phyloP scores from a whole-genome alignment of 129 eudicot species.

The Pulicaria dysenterica region DNA sequence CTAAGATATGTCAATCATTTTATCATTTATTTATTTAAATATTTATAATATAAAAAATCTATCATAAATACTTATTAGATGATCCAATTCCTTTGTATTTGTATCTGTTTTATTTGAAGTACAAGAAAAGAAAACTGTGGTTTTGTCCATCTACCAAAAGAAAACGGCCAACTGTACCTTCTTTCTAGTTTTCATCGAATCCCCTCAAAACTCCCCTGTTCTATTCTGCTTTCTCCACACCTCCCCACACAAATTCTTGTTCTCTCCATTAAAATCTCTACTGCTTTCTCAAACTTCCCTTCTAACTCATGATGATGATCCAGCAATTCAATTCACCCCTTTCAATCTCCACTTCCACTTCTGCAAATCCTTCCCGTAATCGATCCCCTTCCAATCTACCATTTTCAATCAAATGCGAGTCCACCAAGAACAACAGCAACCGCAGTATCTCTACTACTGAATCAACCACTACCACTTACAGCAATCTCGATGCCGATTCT shows the following conservation, averaged over 20 bases:
- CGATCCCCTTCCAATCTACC: constrained; percentile 5
- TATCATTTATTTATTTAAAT: too few relatives aligned
- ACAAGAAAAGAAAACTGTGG: too few relatives aligned
- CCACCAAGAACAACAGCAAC: constrained; percentile 1
- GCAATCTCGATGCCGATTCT: not conserved
- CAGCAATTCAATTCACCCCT: constrained; percentile 29
- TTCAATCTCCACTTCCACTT: constrained; percentile 17
- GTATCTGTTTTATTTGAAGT: too few relatives aligned
- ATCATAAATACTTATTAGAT: too few relatives aligned
- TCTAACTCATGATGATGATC: constrained; percentile 17
- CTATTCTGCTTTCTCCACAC: not conserved
- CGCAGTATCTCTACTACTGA: constrained; percentile 16
- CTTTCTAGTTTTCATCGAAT: constrained; percentile 29
- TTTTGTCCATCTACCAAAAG: too few relatives aligned
- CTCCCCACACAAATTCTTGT: too few relatives aligned
- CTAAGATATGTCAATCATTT: too few relatives aligned
- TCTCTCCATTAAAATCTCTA: not conserved
- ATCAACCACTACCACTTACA: not conserved
- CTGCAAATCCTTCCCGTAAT: constrained; percentile 20
- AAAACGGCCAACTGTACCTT: not conserved
- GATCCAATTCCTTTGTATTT: too few relatives aligned
- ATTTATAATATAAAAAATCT: too few relatives aligned
- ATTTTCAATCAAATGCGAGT: constrained; percentile 8
- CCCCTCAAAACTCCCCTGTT: not conserved
- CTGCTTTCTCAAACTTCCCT: not conserved